Percentiles rank a stretch among this genome's conserved stretches.
Conservation (phyloP, 2,329 filamentous ascomycete species). For the Aspergillus novofumigatus region DNA sequence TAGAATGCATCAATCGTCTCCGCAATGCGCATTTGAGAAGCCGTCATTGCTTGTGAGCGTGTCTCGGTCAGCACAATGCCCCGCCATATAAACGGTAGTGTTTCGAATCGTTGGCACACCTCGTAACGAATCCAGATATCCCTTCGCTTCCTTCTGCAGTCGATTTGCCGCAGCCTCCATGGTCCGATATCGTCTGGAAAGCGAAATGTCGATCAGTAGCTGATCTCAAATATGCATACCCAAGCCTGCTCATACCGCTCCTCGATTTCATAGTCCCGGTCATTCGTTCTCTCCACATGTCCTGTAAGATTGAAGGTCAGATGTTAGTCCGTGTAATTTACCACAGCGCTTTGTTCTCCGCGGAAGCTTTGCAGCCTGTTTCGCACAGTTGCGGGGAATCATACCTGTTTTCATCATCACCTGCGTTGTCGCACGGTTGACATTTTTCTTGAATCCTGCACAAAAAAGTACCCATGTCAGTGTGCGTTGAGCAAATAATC, state of each 20-base stretch:
- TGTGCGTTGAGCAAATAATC: not conserved
- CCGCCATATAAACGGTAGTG: not conserved
- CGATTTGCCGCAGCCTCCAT: constrained; percentile 93
- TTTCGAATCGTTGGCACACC: constrained; percentile 47
- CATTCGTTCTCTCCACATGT: constrained; percentile 97
- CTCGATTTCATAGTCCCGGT: constrained; percentile 98
- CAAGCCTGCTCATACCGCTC: constrained; percentile 58
- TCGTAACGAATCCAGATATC: constrained; percentile 92
- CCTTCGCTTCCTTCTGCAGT: constrained; percentile 95
- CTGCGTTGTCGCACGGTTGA: constrained; percentile 97
- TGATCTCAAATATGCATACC: not conserved
- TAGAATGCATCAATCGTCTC: constrained; percentile 99
- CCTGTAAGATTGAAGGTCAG: constrained; percentile 47
- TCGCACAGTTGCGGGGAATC: constrained; percentile 16
- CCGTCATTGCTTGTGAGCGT: not conserved
- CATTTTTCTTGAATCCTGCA: constrained; percentile 86
- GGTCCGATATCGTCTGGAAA: constrained; percentile 78
- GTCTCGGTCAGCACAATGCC: not conserved
- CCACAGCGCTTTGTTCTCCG: not conserved
- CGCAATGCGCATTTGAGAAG: constrained; percentile 67
- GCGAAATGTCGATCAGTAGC: not conserved
- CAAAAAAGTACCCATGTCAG: constrained; percentile 3
- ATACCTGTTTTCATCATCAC: constrained; percentile 99
- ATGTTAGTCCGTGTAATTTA: constrained; percentile 1
- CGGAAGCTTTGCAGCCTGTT: not conserved